Percentiles rank a stretch among this genome's conserved stretches.
Conservation (phyloP, 176 grass and related monocot genomes). For the Juncus inflexus region DNA sequence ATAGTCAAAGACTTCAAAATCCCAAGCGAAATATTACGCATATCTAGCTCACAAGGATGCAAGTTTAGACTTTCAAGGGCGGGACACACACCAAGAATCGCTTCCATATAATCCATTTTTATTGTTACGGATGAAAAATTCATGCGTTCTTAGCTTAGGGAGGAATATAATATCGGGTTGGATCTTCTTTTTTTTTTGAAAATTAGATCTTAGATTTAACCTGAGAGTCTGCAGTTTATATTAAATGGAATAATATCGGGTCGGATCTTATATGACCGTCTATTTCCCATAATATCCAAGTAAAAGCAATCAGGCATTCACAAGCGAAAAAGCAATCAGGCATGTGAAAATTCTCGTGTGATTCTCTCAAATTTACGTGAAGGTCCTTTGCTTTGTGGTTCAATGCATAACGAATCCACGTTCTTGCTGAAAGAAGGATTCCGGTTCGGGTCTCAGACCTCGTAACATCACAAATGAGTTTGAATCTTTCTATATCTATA, state of each 20-base stretch:
- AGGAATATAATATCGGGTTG: not conserved
- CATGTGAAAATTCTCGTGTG: not conserved
- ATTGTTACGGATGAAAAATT: not conserved
- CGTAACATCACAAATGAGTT: not conserved
- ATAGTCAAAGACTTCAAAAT: not conserved
- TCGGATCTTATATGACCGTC: no score
- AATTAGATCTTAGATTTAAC: no score
- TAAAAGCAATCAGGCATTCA: not conserved
- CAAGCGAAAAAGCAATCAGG: not conserved
- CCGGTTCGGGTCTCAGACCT: not conserved
- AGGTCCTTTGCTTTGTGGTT: not conserved
- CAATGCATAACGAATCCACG: not conserved
- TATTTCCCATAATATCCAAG: not conserved
- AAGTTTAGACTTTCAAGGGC: not conserved
- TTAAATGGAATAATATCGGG: no score
- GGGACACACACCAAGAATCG: not conserved
- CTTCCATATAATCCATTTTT: not conserved
- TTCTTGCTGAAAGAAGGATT: not conserved
- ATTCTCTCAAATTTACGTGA: not conserved
- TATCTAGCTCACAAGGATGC: no score
- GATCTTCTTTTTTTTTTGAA: no score
- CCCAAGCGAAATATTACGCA: not conserved
- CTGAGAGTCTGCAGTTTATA: no score
- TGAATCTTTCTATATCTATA: not conserved
- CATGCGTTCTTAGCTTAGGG: not conserved